phyloP scores from a whole-genome alignment of 2,329 filamentous ascomycete genomes.

The Coniochaeta ligniaria region DNA sequence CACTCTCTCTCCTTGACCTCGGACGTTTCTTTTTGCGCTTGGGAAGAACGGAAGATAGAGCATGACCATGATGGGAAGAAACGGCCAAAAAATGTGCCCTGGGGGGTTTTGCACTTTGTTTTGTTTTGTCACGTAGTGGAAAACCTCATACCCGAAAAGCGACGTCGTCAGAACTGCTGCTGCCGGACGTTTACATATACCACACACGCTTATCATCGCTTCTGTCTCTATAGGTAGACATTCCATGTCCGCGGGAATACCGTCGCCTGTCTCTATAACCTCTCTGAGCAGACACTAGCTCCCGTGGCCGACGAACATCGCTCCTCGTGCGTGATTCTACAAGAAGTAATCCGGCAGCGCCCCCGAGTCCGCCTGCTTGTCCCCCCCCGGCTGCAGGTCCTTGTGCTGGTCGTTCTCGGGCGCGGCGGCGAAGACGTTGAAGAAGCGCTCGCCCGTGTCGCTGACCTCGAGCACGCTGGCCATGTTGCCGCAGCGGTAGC shows the following conservation, averaged over 20 bases:
- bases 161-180: too few species aligned
- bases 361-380: constrained; percentile 59
- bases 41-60: background rate
- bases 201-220: background rate
- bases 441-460: constrained; percentile 85
- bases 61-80: background rate
- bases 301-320: too few species aligned
- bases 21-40: background rate
- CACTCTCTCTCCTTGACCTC: background rate
- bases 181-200: background rate
- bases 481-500: constrained; percentile 93
- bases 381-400: constrained; percentile 69
- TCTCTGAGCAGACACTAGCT: background rate
- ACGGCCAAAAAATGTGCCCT: background rate
- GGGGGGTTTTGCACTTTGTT: background rate
- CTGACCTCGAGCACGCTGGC: constrained; percentile 95
- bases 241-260: background rate
- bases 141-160: background rate
- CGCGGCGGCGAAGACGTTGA: constrained; percentile 96
- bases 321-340: constrained; percentile 24
- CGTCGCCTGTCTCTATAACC: background rate
- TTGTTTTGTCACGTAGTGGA: background rate
- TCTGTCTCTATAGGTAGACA: background rate
- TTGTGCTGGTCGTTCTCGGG: constrained; percentile 92
- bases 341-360: constrained; percentile 67